Percentiles rank a stretch among this genome's conserved stretches.
Conservation (phyloP, 2,329 filamentous ascomycete genomes). For the Pseudogymnoascus verrucosus region DNA sequence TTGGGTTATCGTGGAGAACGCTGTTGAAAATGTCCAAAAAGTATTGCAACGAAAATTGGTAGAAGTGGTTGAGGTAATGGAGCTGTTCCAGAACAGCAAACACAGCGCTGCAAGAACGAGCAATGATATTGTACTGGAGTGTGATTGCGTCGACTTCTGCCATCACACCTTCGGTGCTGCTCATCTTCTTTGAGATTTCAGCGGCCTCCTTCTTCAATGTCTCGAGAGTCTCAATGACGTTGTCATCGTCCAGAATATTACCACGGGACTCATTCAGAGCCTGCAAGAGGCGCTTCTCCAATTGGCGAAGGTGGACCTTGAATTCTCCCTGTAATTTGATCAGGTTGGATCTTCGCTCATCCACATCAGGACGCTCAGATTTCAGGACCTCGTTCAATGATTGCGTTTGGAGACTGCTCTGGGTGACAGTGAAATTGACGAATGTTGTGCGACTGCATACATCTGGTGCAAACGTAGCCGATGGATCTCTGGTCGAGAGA, state of each 20-base stretch:
- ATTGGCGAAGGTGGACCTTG: conserved; percentile 90
- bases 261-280: conserved; percentile 95
- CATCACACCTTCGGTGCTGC: conserved; percentile 96
- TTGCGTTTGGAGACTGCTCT: conserved; percentile 97
- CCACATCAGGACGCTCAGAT: conserved; percentile 92
- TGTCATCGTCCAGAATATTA: conserved; percentile 96
- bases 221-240: conserved; percentile 95
- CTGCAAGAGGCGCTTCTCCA: conserved; percentile 89
- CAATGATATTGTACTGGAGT: conserved; percentile 86
- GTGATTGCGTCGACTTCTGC: conserved; percentile 95
- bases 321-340: conserved; percentile 99
- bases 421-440: conserved; percentile 98
- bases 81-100: conserved; percentile 95
- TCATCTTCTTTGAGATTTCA: conserved; percentile 93
- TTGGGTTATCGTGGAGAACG: conserved; percentile 74
- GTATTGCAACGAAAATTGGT: conserved; percentile 97
- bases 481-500: conserved; percentile 90
- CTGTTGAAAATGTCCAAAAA: conserved; percentile 96
- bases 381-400: conserved; percentile 96
- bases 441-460: conserved; percentile 98
- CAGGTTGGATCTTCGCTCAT: conserved; percentile 90
- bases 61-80: conserved; percentile 98
- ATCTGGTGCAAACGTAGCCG: conserved; percentile 88
- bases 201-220: conserved; percentile 96
- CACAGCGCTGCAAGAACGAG: conserved; percentile 89